Conservation (phyloP, 1,284 basidiomycete genomes). For the Cutaneotrichosporon arboriforme region DNA sequence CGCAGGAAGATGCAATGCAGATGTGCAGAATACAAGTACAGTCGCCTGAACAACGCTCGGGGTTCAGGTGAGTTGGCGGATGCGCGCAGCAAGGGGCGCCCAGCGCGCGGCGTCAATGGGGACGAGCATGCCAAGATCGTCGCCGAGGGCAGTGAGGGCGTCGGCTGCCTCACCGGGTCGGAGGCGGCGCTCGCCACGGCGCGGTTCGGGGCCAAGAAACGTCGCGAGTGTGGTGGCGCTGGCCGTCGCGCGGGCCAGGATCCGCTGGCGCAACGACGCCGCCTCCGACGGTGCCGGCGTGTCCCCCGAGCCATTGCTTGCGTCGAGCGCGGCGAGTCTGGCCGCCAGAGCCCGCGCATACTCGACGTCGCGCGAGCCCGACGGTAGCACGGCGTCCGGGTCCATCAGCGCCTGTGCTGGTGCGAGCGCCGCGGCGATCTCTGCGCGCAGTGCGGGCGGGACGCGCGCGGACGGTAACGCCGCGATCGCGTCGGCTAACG, state of each 20-base stretch:
- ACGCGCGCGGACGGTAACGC: background rate
- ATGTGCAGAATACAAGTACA: background rate
- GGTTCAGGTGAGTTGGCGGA: background rate
- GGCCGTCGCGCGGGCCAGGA: slow-evolving; percentile 2
- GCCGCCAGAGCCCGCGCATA: background rate
- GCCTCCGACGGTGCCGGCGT: too few species aligned
- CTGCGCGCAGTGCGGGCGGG: background rate
- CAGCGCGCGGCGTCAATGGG: background rate
- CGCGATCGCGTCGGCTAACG: background rate
- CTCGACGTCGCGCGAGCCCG: background rate
- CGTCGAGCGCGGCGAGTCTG: background rate
- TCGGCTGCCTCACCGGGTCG: slow-evolving; percentile 5
- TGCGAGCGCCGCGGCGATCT: background rate
- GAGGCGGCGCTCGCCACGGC: background rate
- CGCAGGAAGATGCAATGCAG: background rate
- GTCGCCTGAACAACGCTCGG: too few species aligned
- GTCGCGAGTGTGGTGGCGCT: slow-evolving; percentile 6
- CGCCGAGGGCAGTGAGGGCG: background rate
- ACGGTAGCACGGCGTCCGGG: background rate
- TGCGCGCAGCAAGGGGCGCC: background rate
- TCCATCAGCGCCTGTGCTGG: background rate
- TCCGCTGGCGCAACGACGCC: background rate
- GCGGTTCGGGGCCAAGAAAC: slow-evolving; percentile 1
- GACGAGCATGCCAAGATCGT: background rate
- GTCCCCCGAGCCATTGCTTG: background rate